Percentiles rank a stretch among this genome's conserved stretches.
These are phyloP conservation scores for Apodospora peruviana DNA, from an alignment of 495 filamentous ascomycete genomes.

Conservation along the genomic window DNA sequence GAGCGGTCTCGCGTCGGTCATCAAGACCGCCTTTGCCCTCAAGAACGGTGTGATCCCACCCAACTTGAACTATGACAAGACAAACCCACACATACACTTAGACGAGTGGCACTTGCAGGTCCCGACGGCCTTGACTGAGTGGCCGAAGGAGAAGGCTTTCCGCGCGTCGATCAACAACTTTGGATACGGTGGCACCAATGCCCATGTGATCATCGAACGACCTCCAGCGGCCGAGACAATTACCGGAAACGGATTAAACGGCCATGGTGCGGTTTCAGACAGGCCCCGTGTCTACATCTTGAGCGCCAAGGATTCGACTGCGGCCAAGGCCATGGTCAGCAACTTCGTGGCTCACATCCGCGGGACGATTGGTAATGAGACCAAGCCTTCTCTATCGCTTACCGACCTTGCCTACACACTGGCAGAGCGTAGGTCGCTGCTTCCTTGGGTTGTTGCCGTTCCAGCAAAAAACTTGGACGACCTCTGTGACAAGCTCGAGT, in stretches of 20 bases:
- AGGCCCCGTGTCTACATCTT: background rate
- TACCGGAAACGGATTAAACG: no score
- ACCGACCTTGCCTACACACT: background rate
- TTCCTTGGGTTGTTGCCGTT: background rate
- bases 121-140: conserved; percentile 18
- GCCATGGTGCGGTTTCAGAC: no score
- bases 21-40: conserved; percentile 45
- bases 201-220: background rate
- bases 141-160: conserved; percentile 26
- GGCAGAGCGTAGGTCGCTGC: background rate
- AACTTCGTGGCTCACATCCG: background rate
- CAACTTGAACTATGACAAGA: conserved; percentile 20
- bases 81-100: conserved; percentile 27
- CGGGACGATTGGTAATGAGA: background rate
- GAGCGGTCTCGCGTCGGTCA: conserved; percentile 41
- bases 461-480: background rate
- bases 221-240: no score
- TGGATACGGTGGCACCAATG: conserved; percentile 35
- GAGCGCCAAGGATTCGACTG: background rate
- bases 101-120: conserved; percentile 21
- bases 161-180: conserved; percentile 51
- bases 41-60: conserved; percentile 39
- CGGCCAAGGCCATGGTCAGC: background rate
- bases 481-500: background rate
- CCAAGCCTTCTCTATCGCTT: background rate